These are phyloP conservation scores for Chlorella sp. DNA, from an alignment of 139 green algal species.

Conservation along the genomic window DNA sequence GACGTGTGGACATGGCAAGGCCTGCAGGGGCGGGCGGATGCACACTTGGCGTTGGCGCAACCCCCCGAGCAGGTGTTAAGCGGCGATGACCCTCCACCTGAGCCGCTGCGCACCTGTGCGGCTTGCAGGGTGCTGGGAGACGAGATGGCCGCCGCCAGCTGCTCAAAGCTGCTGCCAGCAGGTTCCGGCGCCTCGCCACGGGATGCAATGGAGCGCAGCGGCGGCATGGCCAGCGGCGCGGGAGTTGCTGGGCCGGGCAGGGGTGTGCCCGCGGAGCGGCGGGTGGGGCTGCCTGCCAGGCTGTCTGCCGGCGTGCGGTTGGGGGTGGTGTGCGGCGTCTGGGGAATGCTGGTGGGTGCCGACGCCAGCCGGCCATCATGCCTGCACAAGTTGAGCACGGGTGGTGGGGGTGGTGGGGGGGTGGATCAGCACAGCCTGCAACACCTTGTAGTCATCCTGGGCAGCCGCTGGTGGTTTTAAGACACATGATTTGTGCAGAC, in stretches of 20 bases:
- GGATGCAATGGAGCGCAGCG: background rate
- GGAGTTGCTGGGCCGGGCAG: background rate
- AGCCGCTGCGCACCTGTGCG: slow-evolving; percentile 19
- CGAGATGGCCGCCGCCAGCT: slow-evolving; percentile 71
- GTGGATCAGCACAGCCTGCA: too few species aligned
- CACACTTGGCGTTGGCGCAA: too few species aligned
- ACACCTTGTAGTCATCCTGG: too few species aligned
- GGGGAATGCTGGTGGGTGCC: slow-evolving; percentile 13
- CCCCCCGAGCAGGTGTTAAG: too few species aligned
- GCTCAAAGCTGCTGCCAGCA: slow-evolving; percentile 64
- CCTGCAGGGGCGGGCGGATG: too few species aligned
- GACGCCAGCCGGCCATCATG: slow-evolving; percentile 1
- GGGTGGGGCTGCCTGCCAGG: slow-evolving; percentile 6
- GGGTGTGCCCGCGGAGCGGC: background rate
- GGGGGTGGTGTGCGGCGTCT: slow-evolving; percentile 20
- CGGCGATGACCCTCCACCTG: too few species aligned
- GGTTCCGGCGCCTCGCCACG: background rate
- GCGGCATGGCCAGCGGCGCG: background rate
- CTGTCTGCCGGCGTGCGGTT: background rate
- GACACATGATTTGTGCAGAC: too few species aligned
- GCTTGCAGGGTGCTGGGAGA: slow-evolving; percentile 60
- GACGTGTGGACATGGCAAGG: too few species aligned
- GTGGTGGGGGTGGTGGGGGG: too few species aligned
- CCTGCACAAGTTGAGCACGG: slow-evolving; percentile 1
- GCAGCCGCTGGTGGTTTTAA: too few species aligned